These are phyloP conservation scores for Phytophthora niederhauseri DNA, from an alignment of 352 stramenopile species.

Conservation along the genomic window DNA sequence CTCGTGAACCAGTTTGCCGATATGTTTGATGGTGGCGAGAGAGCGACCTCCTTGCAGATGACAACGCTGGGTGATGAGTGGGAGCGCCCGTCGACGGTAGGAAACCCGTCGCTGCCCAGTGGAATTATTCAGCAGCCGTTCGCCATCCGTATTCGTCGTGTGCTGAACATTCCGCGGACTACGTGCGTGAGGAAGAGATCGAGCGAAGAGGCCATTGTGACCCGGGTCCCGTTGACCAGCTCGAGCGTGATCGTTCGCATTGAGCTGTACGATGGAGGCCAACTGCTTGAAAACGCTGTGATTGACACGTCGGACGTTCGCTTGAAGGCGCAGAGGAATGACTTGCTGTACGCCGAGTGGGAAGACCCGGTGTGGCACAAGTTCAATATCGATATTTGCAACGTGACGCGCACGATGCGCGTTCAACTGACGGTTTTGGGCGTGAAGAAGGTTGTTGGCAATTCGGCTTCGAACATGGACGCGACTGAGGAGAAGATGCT, in stretches of 20 bases:
- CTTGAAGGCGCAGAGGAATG: constrained; percentile 65
- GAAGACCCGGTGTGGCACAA: constrained; percentile 71
- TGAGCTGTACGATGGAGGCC: constrained; percentile 71
- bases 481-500: constrained; percentile 67
- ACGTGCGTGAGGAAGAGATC: constrained; percentile 65
- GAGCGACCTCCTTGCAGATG: constrained; percentile 57
- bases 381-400: constrained; percentile 76
- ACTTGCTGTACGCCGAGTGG: constrained; percentile 75
- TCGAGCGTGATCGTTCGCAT: constrained; percentile 74
- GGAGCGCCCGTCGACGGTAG: constrained; percentile 36
- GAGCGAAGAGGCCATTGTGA: constrained; percentile 60
- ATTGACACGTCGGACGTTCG: constrained; percentile 70
- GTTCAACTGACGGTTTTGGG: constrained; percentile 73
- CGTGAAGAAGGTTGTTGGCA: constrained; percentile 61
- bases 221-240: constrained; percentile 49
- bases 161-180: constrained; percentile 77
- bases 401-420: constrained; percentile 74
- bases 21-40: constrained; percentile 42
- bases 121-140: constrained; percentile 68
- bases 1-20: constrained; percentile 58
- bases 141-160: constrained; percentile 62
- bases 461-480: constrained; percentile 21
- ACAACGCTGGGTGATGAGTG: constrained; percentile 67
- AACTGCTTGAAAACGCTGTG: constrained; percentile 60
- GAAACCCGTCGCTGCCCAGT: constrained; percentile 44